These are phyloP conservation scores for Zymoseptoria pseudotritici DNA, from an alignment of 2,329 filamentous ascomycete species.

Conservation along the genomic window DNA sequence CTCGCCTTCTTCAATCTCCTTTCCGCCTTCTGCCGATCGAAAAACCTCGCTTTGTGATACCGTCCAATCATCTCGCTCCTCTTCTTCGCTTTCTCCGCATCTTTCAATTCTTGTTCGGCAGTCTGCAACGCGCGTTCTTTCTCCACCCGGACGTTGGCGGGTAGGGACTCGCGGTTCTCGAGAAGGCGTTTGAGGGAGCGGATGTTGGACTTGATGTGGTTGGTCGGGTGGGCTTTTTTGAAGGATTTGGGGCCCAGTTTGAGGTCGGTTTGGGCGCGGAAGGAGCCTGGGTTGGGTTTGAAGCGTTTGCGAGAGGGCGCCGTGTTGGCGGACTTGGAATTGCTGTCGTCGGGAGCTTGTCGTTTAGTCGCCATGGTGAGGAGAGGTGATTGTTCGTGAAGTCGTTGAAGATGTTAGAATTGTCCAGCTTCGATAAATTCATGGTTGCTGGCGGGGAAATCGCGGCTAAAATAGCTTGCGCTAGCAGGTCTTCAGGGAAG, in stretches of 20 bases:
- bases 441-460: background rate
- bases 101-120: constrained; percentile 56
- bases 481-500: background rate
- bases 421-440: background rate
- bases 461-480: background rate
- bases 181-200: constrained; percentile 63
- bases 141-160: constrained; percentile 60
- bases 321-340: constrained; percentile 1
- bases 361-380: constrained; percentile 18
- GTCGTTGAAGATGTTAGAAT: background rate
- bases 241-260: constrained; percentile 19
- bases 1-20: constrained; percentile 58
- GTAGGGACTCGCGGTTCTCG: constrained; percentile 49
- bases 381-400: background rate
- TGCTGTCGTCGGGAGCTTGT: constrained; percentile 10
- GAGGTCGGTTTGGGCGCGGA: constrained; percentile 6
- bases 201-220: constrained; percentile 63
- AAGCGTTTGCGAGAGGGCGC: constrained; percentile 9
- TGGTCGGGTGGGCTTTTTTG: constrained; percentile 37
- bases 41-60: constrained; percentile 80
- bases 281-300: constrained; percentile 8
- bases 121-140: constrained; percentile 65
- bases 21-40: constrained; percentile 71
- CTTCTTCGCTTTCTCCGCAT: constrained; percentile 53
- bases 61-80: constrained; percentile 64